Percentiles rank a stretch among this genome's conserved stretches.
Evolutionary conservation across 768 basidiomycete species (phyloP).

Genomic region (Crucibulum laeve): DNA sequence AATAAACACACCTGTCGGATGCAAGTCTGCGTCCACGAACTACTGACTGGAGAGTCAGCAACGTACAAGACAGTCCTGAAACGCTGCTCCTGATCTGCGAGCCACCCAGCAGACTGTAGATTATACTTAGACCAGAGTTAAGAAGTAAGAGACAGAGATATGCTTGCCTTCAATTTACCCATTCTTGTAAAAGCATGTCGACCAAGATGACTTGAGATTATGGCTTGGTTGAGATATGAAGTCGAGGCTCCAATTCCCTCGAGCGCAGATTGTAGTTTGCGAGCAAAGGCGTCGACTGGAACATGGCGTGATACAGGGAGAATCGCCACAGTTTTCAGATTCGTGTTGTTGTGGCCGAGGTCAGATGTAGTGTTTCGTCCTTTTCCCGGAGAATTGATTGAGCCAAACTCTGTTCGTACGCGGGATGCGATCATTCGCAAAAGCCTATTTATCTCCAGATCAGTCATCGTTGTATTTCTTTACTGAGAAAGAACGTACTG

Average conservation of each 20-base stretch:
- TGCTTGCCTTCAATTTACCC: conserved; percentile 91
- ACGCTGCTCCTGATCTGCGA: conserved; percentile 93
- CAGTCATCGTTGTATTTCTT: background rate
- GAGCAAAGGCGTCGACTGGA: conserved; percentile 86
- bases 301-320: conserved; percentile 84
- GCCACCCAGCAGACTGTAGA: conserved; percentile 60
- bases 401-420: conserved; percentile 79
- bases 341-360: conserved; percentile 72
- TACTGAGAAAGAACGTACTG: conserved; percentile 43
- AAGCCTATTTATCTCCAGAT: conserved; percentile 38
- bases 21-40: conserved; percentile 97
- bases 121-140: background rate
- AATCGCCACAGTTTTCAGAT: conserved; percentile 92
- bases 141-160: conserved; percentile 13
- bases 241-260: conserved; percentile 94
- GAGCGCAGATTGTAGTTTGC: conserved; percentile 81
- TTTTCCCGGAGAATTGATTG: conserved; percentile 45
- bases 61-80: conserved; percentile 94
- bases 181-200: conserved; percentile 93
- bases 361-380: conserved; percentile 51
- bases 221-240: conserved; percentile 89
- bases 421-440: conserved; percentile 89
- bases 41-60: conserved; percentile 90
- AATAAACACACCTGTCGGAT: conserved; percentile 70
- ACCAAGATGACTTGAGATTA: conserved; percentile 87